Evolutionary conservation across 2,329 filamentous ascomycete genomes (phyloP), one percentile per base, ranked within the genome.

Genomic region (Alternaria triticimaculans): DNA sequence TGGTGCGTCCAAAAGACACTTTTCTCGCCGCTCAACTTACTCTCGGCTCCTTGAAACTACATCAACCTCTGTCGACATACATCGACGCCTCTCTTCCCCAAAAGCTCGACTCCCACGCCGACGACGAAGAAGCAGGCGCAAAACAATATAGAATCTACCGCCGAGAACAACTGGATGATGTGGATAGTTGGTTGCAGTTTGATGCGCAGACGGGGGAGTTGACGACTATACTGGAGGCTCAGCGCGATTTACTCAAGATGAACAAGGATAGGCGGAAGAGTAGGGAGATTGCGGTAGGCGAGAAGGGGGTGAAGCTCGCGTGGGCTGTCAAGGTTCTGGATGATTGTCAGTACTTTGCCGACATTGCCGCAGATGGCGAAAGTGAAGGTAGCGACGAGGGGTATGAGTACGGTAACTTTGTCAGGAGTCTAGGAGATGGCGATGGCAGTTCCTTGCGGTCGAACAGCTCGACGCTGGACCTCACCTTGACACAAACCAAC

Each of bases 301-400:
- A 63, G 1, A 18, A 49, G 21, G 66, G 61, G 2, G 5, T 66
- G 0, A 46, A 61, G 9, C 21, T 60, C 12, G 72, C 68, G 5
- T 74, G 72, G 71, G 67, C 63, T 7, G 49, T 54, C 0, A 58
- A 59, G n/a, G 67, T 73, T 0, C 11, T 68, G 3, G 58, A 62
- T 20, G 70, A 72, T n/a, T 49, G 44, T 2, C 62, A 71, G 55
- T 23, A 41, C 7, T 20, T 58, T 1, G 23, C 46, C 5, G 59
- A 23, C 14, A 23, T 37, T 5, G 53, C 59, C 8, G 57, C 26
- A 0, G 59, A 60, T 5, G 49, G 23, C 1, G 63, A 64, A 5
- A 33, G n/a, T 5, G 58, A 49, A 6, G 56, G 46, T 3, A 63
- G 53, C 12, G 62, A 67, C 9, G 60, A 50, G 15, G 63, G 63